Conservation (phyloP, 345 rosid species). For the Luvunga scandens region DNA sequence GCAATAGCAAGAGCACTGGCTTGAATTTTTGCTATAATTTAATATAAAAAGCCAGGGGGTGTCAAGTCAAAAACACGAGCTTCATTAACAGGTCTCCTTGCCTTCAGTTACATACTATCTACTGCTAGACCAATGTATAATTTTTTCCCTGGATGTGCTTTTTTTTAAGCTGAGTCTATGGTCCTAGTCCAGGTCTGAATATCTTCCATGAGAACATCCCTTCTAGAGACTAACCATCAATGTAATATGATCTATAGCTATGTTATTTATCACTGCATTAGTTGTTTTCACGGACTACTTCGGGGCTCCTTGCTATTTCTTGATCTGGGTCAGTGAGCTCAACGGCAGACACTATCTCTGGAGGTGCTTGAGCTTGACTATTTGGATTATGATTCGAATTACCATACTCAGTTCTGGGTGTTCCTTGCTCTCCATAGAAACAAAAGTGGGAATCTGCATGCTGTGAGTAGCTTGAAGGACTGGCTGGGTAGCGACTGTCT, state of each 20-base stretch:
- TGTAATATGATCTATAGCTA: not conserved
- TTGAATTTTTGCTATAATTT: not conserved
- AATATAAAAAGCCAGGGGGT: not conserved
- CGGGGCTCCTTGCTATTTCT: not conserved
- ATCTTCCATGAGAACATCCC: not conserved
- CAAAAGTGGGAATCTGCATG: not conserved
- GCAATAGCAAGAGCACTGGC: not conserved
- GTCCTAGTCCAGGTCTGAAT: not conserved
- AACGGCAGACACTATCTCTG: not conserved
- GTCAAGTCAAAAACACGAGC: not conserved
- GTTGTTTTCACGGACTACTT: not conserved
- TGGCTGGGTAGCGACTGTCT: slow-evolving; percentile 5
- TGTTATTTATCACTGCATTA: not conserved
- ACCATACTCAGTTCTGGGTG: not conserved
- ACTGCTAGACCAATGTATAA: not conserved
- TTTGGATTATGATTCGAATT: slow-evolving; percentile 1
- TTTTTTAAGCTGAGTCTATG: too few species aligned
- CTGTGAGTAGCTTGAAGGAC: slow-evolving; percentile 18
- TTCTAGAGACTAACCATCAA: too few species aligned
- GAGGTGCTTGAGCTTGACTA: too few species aligned
- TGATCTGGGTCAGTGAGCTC: not conserved
- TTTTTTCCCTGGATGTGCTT: not conserved
- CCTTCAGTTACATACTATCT: not conserved
- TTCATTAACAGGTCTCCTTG: too few species aligned
- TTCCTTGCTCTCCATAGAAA: slow-evolving; percentile 19